Percentiles rank a stretch among this genome's conserved stretches.
These are phyloP conservation scores for Musa acuminata DNA, from an alignment of 176 grass and related monocot genomes.

Conservation along the genomic window DNA sequence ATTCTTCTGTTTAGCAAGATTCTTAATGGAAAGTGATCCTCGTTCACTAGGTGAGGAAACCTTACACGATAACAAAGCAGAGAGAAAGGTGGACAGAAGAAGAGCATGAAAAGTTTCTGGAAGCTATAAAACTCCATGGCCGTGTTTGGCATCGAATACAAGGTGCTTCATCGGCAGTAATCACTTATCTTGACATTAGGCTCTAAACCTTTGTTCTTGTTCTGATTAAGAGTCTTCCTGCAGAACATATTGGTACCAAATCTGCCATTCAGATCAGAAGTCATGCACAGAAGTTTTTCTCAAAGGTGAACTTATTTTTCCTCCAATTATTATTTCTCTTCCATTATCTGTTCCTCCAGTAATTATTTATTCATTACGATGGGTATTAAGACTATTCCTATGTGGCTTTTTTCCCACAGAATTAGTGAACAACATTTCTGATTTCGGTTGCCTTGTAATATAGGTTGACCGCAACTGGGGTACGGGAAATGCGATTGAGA, in stretches of 20 bases:
- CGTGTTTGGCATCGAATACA: conserved; percentile 86
- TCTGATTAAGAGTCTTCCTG: conserved; percentile 32
- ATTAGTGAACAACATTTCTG: background rate
- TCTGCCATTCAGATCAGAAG: conserved; percentile 93
- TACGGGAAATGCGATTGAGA: conserved; percentile 37
- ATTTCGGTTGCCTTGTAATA: background rate
- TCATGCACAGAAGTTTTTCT: conserved; percentile 99
- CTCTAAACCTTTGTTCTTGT: conserved; percentile 14
- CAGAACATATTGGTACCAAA: conserved; percentile 95
- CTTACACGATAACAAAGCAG: conserved; percentile 82
- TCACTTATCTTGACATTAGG: background rate
- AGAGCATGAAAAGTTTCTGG: conserved; percentile 77
- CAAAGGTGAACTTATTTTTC: conserved; percentile 51
- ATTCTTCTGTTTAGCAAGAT: conserved; percentile 8
- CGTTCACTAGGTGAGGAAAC: conserved; percentile 54
- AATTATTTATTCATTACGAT: conserved; percentile 2
- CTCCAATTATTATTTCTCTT: conserved; percentile 15
- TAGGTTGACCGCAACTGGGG: conserved; percentile 49
- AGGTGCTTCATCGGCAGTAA: conserved; percentile 31
- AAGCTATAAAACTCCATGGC: conserved; percentile 70
- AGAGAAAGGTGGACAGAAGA: conserved; percentile 89
- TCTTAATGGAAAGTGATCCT: background rate
- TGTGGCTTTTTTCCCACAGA: background rate
- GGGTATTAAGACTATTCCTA: background rate
- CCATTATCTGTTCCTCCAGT: conserved; percentile 11